Evolutionary conservation across 78 protist species (phyloP), one percentile per base, ranked within the genome.

Genomic region (Emiliania huxleyi): DNA sequence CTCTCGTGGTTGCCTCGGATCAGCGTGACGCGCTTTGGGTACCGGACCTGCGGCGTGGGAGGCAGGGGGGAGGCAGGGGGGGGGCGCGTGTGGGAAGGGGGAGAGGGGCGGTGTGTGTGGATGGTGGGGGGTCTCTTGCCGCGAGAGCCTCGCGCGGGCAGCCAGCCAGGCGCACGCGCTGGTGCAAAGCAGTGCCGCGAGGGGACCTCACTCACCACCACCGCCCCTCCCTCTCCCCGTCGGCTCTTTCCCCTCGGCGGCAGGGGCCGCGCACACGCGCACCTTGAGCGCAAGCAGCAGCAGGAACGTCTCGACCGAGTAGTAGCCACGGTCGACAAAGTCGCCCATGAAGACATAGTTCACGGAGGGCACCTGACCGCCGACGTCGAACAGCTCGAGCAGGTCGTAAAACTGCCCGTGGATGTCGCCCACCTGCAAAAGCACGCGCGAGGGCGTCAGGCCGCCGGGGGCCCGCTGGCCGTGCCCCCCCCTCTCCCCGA

Each of bases 301-400:
- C 43, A 84, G 33, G 26, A 97, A 35, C 1, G 97, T 94, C 92
- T 97, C 97, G n/a, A 97, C 95, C 21, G 92, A 55, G 91, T 95
- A 56, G 93, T 69, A 89, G 12, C 98, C 98, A 0, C 97, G 81
- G 89, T 97, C 97, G 38, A 97, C 97, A 35, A 75, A 96, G 93
- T 97, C 98, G 75, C 97, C 97, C 94, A 96, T 91, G 71, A 97
- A 97, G 40, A 95, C 93, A 88, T 93, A 96, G 89, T 91, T 90
- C 22, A 87, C 69, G 25, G n/a, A 44, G 0, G 94, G 91, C 3
- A 71, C 37, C 69, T 40, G 75, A 29, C 94, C 94, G 0, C 71
- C 90, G 12, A 71, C 79, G 23, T 91, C 91, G 46, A 95, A 95
- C 19, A 95, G 95, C 83, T 94, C 87, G 88, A 95, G 79, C 35